Evolutionary conservation across 2,329 filamentous ascomycete genomes (phyloP).

Genomic region (Fusarium sp.): DNA sequence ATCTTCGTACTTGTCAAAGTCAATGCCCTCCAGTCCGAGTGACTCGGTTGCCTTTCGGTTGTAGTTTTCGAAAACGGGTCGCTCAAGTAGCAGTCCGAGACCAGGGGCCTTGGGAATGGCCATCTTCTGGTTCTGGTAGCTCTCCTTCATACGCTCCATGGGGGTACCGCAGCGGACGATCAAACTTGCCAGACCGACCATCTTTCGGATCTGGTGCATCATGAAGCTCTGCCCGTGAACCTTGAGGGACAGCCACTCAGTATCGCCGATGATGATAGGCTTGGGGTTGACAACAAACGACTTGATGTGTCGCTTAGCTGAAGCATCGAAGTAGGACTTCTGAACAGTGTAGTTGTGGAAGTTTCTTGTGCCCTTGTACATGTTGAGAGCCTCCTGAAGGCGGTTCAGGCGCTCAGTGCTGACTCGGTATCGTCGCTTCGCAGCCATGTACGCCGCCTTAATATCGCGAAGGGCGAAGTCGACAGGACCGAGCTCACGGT

Average conservation of each 20-base stretch:
- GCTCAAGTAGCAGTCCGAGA: slow-evolving; percentile 86
- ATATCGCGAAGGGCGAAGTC: slow-evolving; percentile 76
- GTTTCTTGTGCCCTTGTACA: slow-evolving; percentile 86
- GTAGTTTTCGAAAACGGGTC: slow-evolving; percentile 91
- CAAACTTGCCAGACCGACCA: slow-evolving; percentile 93
- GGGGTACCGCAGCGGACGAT: slow-evolving; percentile 86
- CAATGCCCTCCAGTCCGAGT: slow-evolving; percentile 74
- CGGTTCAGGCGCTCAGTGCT: slow-evolving; percentile 75
- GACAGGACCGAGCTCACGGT: slow-evolving; percentile 61
- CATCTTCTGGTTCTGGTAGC: slow-evolving; percentile 77
- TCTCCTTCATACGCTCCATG: slow-evolving; percentile 75
- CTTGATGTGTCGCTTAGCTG: slow-evolving; percentile 90
- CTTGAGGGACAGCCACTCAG: slow-evolving; percentile 94
- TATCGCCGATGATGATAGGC: slow-evolving; percentile 88
- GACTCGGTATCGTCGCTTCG: slow-evolving; percentile 88
- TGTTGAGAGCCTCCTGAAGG: slow-evolving; percentile 78
- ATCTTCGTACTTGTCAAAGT: slow-evolving; percentile 81
- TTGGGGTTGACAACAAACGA: slow-evolving; percentile 82
- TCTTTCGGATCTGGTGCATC: slow-evolving; percentile 99
- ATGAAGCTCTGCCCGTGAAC: slow-evolving; percentile 99
- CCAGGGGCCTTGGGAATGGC: slow-evolving; percentile 95
- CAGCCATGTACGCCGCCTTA: slow-evolving; percentile 82
- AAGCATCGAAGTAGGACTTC: slow-evolving; percentile 83
- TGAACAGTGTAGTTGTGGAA: slow-evolving; percentile 99
- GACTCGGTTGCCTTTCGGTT: slow-evolving; percentile 77